Evolutionary conservation across 352 stramenopile genomes (phyloP).

Genomic region (Phytophthora vignae): DNA sequence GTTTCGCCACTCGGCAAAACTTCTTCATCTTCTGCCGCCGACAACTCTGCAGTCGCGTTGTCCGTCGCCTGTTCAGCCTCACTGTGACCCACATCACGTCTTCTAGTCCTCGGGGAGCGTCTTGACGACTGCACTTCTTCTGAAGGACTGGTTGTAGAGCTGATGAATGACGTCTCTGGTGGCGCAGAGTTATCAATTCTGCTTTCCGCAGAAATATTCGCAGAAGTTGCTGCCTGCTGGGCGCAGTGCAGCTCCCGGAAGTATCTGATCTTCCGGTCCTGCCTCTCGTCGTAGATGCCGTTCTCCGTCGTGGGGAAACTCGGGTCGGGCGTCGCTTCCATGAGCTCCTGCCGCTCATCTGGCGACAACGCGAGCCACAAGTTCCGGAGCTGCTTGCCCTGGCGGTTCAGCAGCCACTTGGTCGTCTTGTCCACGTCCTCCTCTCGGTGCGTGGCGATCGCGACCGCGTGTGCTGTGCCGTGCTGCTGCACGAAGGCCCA

Average conservation of each 20-base stretch:
- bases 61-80: not conserved
- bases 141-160: not conserved
- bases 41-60: not conserved
- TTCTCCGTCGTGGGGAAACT: not conserved
- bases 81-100: too few relatives aligned
- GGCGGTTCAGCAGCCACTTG: not conserved
- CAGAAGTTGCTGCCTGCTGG: not conserved
- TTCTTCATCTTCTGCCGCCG: not conserved
- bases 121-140: not conserved
- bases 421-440: not conserved
- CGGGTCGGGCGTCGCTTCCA: not conserved
- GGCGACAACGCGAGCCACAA: not conserved
- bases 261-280: not conserved
- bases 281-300: not conserved
- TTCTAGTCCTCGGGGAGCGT: not conserved
- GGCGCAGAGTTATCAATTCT: not conserved
- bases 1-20: not conserved
- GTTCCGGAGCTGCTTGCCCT: not conserved
- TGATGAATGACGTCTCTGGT: not conserved
- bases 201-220: not conserved
- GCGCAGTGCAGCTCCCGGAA: not conserved
- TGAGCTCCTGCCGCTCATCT: not conserved
- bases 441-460: not conserved
- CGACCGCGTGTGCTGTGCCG: not conserved
- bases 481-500: not conserved